These are phyloP conservation scores for Naematelia aurantialba DNA, from an alignment of 768 basidiomycete genomes.

Conservation along the genomic window DNA sequence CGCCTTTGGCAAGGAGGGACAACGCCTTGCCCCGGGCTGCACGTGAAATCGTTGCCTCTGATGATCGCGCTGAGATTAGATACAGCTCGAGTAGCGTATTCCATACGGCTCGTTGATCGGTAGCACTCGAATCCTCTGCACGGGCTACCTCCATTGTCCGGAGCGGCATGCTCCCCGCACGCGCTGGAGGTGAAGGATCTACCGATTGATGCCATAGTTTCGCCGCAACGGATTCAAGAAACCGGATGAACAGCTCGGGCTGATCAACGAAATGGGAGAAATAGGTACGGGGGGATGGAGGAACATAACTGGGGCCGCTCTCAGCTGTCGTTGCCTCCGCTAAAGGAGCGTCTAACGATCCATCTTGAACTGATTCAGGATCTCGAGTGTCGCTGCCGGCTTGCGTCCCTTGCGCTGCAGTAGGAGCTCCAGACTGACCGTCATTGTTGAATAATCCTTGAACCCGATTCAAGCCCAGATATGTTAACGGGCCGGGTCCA, in stretches of 20 bases:
- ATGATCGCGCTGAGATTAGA: slow-evolving; percentile 58
- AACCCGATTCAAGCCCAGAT: slow-evolving; percentile 68
- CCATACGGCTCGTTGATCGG: slow-evolving; percentile 82
- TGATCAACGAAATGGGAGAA: slow-evolving; percentile 95
- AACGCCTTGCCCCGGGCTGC: slow-evolving; percentile 65
- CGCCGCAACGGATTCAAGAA: slow-evolving; percentile 79
- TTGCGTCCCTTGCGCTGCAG: background rate
- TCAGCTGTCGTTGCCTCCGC: background rate
- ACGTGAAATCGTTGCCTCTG: slow-evolving; percentile 10
- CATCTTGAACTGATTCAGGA: background rate
- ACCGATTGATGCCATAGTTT: slow-evolving; percentile 76
- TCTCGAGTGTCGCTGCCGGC: background rate
- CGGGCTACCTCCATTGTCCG: background rate
- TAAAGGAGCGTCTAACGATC: slow-evolving; percentile 1
- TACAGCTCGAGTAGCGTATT: slow-evolving; percentile 94
- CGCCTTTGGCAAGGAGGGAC: slow-evolving; percentile 58
- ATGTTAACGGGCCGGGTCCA: slow-evolving; percentile 68
- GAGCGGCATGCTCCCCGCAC: background rate
- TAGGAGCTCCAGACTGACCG: slow-evolving; percentile 48
- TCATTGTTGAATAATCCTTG: slow-evolving; percentile 49
- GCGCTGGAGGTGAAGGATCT: background rate
- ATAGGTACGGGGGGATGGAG: slow-evolving; percentile 75
- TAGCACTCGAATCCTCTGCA: slow-evolving; percentile 14
- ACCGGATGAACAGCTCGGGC: slow-evolving; percentile 72
- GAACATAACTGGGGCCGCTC: slow-evolving; percentile 25